Evolutionary conservation across 2,329 filamentous ascomycete species (phyloP).

Genomic region (Rhinocladiella mackenziei): DNA sequence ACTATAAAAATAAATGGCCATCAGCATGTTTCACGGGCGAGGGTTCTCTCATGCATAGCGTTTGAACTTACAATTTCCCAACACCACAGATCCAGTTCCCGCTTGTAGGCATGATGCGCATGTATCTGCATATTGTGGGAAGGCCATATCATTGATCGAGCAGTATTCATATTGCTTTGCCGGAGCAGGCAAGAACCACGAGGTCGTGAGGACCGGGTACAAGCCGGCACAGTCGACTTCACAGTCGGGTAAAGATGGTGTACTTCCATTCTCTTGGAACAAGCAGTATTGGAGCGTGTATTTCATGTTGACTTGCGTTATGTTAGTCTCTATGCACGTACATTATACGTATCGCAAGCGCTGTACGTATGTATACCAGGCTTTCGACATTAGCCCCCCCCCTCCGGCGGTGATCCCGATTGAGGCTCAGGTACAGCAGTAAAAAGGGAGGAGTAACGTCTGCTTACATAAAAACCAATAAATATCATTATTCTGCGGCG

Average conservation of each 20-base stretch:
- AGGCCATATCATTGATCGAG: constrained; percentile 11
- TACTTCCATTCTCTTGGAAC: constrained; percentile 10
- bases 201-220: constrained; percentile 5
- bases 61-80: no score
- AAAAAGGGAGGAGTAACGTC: no score
- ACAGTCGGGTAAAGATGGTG: constrained; percentile 7
- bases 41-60: no score
- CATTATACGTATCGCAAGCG: no score
- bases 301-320: constrained; percentile 13
- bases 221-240: constrained; percentile 8
- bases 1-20: no score
- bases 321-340: no score
- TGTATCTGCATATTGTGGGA: constrained; percentile 4
- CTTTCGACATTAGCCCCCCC: no score
- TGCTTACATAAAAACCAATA: constrained; percentile 10
- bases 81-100: constrained; percentile 3
- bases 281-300: constrained; percentile 10
- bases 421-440: no score
- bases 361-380: no score
- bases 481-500: constrained; percentile 11
- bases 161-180: constrained; percentile 11
- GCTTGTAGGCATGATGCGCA: constrained; percentile 7
- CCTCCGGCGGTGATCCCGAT: no score
- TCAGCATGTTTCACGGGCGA: no score
- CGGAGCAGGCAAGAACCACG: constrained; percentile 6